Evolutionary conservation across 805 yeast genomes (phyloP), one percentile per base, ranked within the genome.

Genomic region (Komagataella ulmi): DNA sequence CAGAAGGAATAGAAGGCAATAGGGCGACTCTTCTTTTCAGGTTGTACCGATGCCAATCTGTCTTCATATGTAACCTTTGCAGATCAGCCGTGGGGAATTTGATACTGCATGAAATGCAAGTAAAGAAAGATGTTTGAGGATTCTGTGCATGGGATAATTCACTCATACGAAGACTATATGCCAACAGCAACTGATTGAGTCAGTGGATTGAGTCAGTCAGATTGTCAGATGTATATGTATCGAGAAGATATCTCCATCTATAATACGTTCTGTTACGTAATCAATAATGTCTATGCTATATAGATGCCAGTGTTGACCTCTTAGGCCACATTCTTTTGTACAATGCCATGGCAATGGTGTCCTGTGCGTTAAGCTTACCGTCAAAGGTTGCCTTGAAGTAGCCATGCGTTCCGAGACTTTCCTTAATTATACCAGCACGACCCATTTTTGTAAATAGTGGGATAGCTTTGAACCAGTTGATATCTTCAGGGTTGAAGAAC

Each of bases 341-440:
- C 59, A 93, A 69, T 30, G 96, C 81, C 97, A 93, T 88, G 19
- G 88, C 97, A 49, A 93, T 81, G 12, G 87, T 82, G 67, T 93
- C 99, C 69, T 90, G 97, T 0, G 97, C 85, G 50, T 85, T 81
- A 60, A 95, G 72, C 61, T 84, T 87, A 54, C 90, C 91, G 64
- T 93, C 97, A 61, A 93, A 93, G 7, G 86, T 85, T 21, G 97
- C 96, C 71, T 93, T 93, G 79, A 85, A 90, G 72, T 91, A 88
- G 56, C 99, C 99, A 65, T 93, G 99, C 1, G 99, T 93, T 70
- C 99, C 99, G 72, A 93, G 75, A 63, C 90, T 80, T 65, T 91
- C 97, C 68, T 88, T 91, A 65, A 95, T 91, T 66, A 85, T 85
- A 52, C 99, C 99, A 18, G 89, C 76, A 66, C 97, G 81, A 50